Evolutionary conservation across 2,329 filamentous ascomycete species (phyloP), one percentile per base, ranked within the genome.

Genomic region (Apiospora koreana): DNA sequence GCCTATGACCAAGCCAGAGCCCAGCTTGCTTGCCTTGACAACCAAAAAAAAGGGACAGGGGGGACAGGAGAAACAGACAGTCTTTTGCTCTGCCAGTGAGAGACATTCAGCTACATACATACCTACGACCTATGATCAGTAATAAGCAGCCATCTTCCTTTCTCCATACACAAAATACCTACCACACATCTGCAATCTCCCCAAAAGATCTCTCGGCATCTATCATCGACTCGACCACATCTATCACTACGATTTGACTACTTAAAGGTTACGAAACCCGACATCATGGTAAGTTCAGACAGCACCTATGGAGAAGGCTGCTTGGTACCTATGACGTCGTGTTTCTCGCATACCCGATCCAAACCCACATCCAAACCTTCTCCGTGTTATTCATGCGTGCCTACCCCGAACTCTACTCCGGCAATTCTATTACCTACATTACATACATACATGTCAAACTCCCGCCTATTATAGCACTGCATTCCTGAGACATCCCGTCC

Each of bases 241-340:
- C 18, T 12, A 8, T 38, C 18, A n/a, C 54, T 38, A 62, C 54
- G 28, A n/a, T 38, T 62, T 62, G 21, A 9, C 28, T 28, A 58
- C 16, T 35, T 10, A n/a, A n/a, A 62, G 18, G 25, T 23, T 62
- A 62, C 31, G 18, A 62, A 62, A 62, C 54, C 54, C 54, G 54
- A n/a, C 31, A 62, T 62, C 54, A 67, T 67, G 65, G 65, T 67
- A 67, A 46, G 65, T 67, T 46, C 2, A 62, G 28, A 38, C 54
- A 12, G 8, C 21, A 38, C 31, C 54, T 62, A 38, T 18, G 31
- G 35, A 28, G 28, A 45, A 23, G 65, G 5, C 3, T 46, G n/a
- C 18, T 28, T 31, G 42, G 42, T 35, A 35, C 65, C 65, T 67
- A 67, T 67, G 65, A 67, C 65, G 65, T 46, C 65, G 25, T 67